Evolutionary conservation across 2,329 filamentous ascomycete genomes (phyloP).

Genomic region (Elsinoe australis): DNA sequence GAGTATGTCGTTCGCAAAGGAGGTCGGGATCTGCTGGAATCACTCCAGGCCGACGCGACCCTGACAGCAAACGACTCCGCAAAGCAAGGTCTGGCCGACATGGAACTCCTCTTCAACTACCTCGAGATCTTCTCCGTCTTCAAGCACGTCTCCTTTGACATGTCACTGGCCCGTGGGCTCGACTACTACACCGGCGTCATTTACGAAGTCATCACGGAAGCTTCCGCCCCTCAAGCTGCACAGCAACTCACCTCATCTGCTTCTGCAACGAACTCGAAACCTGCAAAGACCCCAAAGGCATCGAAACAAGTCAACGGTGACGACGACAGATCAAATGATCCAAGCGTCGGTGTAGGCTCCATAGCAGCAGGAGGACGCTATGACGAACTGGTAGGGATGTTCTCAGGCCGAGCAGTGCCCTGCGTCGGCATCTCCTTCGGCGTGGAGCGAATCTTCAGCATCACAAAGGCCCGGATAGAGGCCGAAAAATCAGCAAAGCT

Average conservation of each 20-base stretch:
- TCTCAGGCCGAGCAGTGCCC: conserved; percentile 82
- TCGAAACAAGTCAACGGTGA: conserved; percentile 45
- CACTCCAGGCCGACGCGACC: conserved; percentile 58
- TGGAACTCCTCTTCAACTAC: conserved; percentile 73
- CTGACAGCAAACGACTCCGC: conserved; percentile 65
- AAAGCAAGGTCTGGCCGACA: conserved; percentile 71
- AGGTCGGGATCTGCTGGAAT: conserved; percentile 63
- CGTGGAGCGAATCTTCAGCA: conserved; percentile 90
- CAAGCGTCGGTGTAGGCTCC: conserved; percentile 75
- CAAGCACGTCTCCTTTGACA: conserved; percentile 74
- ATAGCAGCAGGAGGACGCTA: conserved; percentile 87
- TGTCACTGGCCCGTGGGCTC: conserved; percentile 82
- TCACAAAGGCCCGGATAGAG: conserved; percentile 70
- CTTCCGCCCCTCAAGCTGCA: conserved; percentile 52
- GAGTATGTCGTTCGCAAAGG: conserved; percentile 75
- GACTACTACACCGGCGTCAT: conserved; percentile 90
- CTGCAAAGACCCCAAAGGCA: conserved; percentile 45
- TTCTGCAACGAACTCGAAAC: conserved; percentile 44
- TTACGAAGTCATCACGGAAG: conserved; percentile 80
- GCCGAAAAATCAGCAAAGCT: conserved; percentile 51
- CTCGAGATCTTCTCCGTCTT: conserved; percentile 68
- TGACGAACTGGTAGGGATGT: conserved; percentile 91
- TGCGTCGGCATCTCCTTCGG: conserved; percentile 89
- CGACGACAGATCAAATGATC: conserved; percentile 67
- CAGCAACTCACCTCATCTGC: conserved; percentile 64